A percentile compares a stretch with the other conserved stretches of the same genome.
Evolutionary conservation across 1,284 basidiomycete genomes (phyloP).

Genomic region (Ceratobasidium sp.): DNA sequence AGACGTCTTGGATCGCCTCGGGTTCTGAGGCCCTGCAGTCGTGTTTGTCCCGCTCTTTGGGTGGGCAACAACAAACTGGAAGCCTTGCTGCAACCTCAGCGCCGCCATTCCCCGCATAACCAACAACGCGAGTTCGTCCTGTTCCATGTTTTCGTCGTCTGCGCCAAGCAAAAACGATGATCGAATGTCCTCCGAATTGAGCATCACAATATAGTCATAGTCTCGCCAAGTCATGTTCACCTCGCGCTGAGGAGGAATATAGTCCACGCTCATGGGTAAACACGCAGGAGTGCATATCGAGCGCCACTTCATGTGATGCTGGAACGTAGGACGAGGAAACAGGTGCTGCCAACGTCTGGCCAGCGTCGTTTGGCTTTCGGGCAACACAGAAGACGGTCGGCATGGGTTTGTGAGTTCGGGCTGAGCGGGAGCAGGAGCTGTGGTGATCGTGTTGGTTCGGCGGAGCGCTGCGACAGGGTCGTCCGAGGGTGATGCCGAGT

Average conservation of each 20-base stretch:
- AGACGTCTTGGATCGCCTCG: slow-evolving; percentile 38
- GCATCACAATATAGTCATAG: slow-evolving; percentile 79
- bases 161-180: slow-evolving; percentile 69
- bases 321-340: slow-evolving; percentile 76
- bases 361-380: slow-evolving; percentile 70
- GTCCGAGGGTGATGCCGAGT: slow-evolving; percentile 28
- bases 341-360: slow-evolving; percentile 89
- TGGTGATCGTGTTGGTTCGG: slow-evolving; percentile 19
- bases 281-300: slow-evolving; percentile 84
- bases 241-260: slow-evolving; percentile 79
- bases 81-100: slow-evolving; percentile 92
- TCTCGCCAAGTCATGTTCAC: slow-evolving; percentile 81
- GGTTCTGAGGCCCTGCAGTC: slow-evolving; percentile 40
- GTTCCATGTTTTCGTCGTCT: slow-evolving; percentile 52
- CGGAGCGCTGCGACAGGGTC: slow-evolving; percentile 22
- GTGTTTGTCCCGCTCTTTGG: slow-evolving; percentile 38
- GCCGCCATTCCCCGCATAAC: slow-evolving; percentile 95
- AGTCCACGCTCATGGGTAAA: slow-evolving; percentile 91
- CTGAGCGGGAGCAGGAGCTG: slow-evolving; percentile 36
- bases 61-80: slow-evolving; percentile 82
- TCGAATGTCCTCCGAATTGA: slow-evolving; percentile 76
- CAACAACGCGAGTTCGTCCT: slow-evolving; percentile 76
- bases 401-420: slow-evolving; percentile 61
- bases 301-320: slow-evolving; percentile 93
- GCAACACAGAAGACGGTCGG: slow-evolving; percentile 60